Percentiles rank a stretch among this genome's conserved stretches.
These are phyloP conservation scores for Quercus phellos DNA, from an alignment of 331 rosid species.

Conservation along the genomic window DNA sequence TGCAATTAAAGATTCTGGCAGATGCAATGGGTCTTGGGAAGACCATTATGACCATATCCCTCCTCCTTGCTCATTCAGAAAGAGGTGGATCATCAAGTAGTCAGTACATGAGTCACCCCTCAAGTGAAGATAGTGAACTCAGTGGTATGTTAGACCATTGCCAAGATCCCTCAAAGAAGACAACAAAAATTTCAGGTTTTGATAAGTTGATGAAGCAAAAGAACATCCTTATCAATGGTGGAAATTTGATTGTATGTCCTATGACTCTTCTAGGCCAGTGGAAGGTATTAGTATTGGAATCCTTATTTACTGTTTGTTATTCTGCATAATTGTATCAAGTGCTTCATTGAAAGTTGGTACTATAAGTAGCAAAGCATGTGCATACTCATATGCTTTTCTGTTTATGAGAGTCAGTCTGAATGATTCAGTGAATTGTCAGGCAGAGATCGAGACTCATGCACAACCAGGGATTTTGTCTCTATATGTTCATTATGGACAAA, in stretches of 20 bases:
- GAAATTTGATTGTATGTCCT: slow-evolving; percentile 82
- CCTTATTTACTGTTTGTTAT: neutral
- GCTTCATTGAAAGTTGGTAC: slow-evolving; percentile 13
- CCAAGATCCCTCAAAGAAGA: slow-evolving; percentile 36
- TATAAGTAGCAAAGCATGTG: slow-evolving; percentile 3
- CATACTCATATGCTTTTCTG: neutral
- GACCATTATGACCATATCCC: slow-evolving; percentile 93
- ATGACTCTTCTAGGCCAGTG: slow-evolving; percentile 95
- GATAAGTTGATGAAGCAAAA: slow-evolving; percentile 56
- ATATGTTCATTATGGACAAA: slow-evolving; percentile 87
- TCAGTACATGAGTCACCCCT: slow-evolving; percentile 38
- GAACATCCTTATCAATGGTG: slow-evolving; percentile 53
- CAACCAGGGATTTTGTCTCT: slow-evolving; percentile 68
- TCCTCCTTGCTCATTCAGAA: slow-evolving; percentile 69
- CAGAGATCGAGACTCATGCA: slow-evolving; percentile 85
- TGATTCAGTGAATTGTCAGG: slow-evolving; percentile 46
- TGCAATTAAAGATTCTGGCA: slow-evolving; percentile 77
- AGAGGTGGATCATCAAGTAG: slow-evolving; percentile 48
- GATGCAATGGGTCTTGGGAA: slow-evolving; percentile 99
- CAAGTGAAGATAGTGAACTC: slow-evolving; percentile 40
- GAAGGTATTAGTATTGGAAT: slow-evolving; percentile 57
- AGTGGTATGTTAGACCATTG: slow-evolving; percentile 27
- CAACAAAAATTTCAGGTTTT: slow-evolving; percentile 56
- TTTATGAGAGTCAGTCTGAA: slow-evolving; percentile 21
- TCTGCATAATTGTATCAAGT: slow-evolving; percentile 14